Base-by-base conservation (phyloP, 179 eudicot species). In the Camellia oleifera region DNA sequence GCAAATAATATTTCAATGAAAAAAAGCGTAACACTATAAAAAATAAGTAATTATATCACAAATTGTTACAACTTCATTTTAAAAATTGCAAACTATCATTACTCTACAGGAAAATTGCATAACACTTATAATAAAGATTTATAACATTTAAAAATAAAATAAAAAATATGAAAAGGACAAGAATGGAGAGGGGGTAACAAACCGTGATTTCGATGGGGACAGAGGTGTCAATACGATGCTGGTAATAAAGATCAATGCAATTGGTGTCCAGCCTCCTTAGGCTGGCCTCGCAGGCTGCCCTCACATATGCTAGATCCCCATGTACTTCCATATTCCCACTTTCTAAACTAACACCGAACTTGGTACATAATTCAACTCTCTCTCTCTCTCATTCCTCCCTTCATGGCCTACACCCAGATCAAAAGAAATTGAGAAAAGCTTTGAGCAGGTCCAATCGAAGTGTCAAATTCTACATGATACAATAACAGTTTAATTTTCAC, bases 241-340 rank as follows among this genome's bases (percentile, higher is more conserved):
- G 78, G 64, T 74, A 80, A 57, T 80, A 80, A 5, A 80, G 78
- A 44, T 80, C 79, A 7, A 80, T 80, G 56, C 78, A 80, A 74
- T 80, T 56, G 4, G n/a, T 65, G 0, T 80, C 66, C 3, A 80
- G 82, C 66, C 78, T 54, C 56, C 65, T 80, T 73, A 80, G 42
- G 63, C 82, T 79, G 9, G 63, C 66, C 54, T 79, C 77, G 18
- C 77, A 74, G 8, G 77, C 50, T 2, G 65, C 72, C 63, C 72
- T 15, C 0, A 77, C 79, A 0, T 65, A 65, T 3, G 72, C 73
- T 0, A 63, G 79, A 26, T 77, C 23, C 1, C 79, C 62, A 6
- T 62, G 32, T 0, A 77, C 6, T 32, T n/a, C 74, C 9, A 8
- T 15, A 4, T 15, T 14, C 1, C 63, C 80, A 2, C 26, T 45